Evolutionary conservation across 2,329 filamentous ascomycete genomes (phyloP).

Genomic region (Monosporascus sp.): DNA sequence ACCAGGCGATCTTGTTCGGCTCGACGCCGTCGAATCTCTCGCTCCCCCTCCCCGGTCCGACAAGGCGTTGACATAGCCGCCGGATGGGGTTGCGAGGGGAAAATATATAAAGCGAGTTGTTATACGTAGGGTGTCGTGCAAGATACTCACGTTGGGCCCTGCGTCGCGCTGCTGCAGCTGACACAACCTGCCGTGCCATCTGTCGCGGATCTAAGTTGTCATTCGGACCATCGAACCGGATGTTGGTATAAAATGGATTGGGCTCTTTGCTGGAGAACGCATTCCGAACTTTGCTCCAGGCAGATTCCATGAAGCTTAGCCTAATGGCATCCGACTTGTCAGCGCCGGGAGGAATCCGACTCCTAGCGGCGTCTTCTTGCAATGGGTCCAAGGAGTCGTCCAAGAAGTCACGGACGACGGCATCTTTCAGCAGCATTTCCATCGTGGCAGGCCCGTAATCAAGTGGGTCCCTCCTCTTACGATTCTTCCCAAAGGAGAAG

Average conservation of each 20-base stretch:
- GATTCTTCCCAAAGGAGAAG: constrained; percentile 56
- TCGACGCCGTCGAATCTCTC: constrained; percentile 86
- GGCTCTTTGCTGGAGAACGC: constrained; percentile 64
- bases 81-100: constrained; percentile 71
- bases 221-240: constrained; percentile 63
- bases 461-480: constrained; percentile 69
- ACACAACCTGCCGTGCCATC: constrained; percentile 87
- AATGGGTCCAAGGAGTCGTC: constrained; percentile 60
- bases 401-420: constrained; percentile 89
- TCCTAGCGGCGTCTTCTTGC: constrained; percentile 33
- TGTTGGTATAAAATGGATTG: constrained; percentile 88
- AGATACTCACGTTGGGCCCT: constrained; percentile 89
- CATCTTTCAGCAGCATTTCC: constrained; percentile 95
- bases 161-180: constrained; percentile 75
- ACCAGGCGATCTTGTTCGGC: constrained; percentile 87
- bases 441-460: constrained; percentile 89
- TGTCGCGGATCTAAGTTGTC: constrained; percentile 77
- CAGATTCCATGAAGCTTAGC: constrained; percentile 52
- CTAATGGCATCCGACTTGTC: constrained; percentile 40
- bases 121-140: constrained; percentile 80
- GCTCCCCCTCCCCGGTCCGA: constrained; percentile 82
- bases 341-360: constrained; percentile 28
- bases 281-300: constrained; percentile 56
- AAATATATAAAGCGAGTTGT: constrained; percentile 87
- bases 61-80: constrained; percentile 78